phyloP scores from a whole-genome alignment of 495 filamentous ascomycete species.

The Chaetomium fimeti region DNA sequence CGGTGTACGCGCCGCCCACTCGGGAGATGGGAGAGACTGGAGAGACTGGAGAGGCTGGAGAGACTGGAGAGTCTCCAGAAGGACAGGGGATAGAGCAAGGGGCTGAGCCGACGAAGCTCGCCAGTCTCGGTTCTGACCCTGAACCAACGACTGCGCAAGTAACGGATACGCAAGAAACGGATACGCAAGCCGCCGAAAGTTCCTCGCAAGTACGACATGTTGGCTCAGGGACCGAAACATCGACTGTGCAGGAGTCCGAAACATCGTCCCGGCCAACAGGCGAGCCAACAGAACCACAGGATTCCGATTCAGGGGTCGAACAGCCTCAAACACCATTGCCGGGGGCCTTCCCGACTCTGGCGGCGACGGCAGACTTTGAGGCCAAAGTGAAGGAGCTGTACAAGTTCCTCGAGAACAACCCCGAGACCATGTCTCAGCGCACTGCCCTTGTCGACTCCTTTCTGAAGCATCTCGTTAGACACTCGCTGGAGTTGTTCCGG shows the following conservation, averaged over 20 bases:
- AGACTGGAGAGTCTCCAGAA: not conserved
- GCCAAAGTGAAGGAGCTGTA: slow-evolving; percentile 17
- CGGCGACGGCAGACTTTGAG: slow-evolving; percentile 17
- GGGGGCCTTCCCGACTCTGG: slow-evolving; percentile 7
- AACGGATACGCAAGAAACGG: not conserved
- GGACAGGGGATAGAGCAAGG: not conserved
- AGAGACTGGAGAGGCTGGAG: not conserved
- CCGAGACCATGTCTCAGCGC: not conserved
- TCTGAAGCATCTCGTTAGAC: slow-evolving; percentile 22
- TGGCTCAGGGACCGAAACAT: not conserved
- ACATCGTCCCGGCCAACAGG: not conserved
- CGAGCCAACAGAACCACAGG: not conserved
- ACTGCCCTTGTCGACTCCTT: slow-evolving; percentile 18
- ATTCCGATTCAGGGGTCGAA: not conserved
- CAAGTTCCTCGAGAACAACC: not conserved
- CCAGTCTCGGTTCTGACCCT: not conserved
- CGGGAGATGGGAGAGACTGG: not conserved
- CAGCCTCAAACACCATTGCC: not conserved
- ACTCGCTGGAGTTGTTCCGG: slow-evolving; percentile 25
- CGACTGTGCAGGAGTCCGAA: not conserved
- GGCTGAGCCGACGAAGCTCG: not conserved
- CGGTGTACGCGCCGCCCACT: not conserved
- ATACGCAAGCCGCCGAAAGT: not conserved
- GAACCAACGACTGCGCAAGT: not conserved
- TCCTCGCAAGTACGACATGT: not conserved